Base-by-base conservation (phyloP, 73 alveolate species). In the Uronychia setigera region DNA sequence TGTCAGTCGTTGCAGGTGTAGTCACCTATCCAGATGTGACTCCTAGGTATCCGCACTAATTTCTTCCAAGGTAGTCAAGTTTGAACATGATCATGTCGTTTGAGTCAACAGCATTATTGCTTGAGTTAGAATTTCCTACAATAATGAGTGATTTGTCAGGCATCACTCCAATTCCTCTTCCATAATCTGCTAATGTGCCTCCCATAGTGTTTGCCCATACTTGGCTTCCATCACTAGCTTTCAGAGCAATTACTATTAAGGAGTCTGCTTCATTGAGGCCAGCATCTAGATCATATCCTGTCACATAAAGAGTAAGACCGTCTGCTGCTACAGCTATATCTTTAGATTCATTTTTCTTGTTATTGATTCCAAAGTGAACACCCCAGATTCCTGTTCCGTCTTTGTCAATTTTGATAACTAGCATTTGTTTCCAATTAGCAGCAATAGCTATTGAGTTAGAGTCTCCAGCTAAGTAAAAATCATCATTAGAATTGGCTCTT, bases 1-100 rank as follows among this genome's bases (percentile, higher is more conserved):
- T 34, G 67, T 46, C 67, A 80, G 59, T 57, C 27, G 58, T 35
- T 1, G 78, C 33, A 46, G 75, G 27, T n/a, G 79, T 33, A 13
- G 79, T n/a, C 1, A 80, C 57, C 0, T 77, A 9, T 1, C 33
- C 59, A 0, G 77, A n/a, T 0, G 58, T 58, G 19, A 29, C 86
- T 46, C 60, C 86, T 80, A 80, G 78, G n/a, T 28, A 25, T 5
- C 78, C 35, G 19, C 86, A 80, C 27, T 46, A 59, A 57, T 80
- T 80, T 34, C 79, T 28, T 46, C 86, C 86, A 35, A 33, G 46
- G 30, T 67, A 80, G 35, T 80, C 86, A 28, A 80, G 35, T 80
- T 57, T 60, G 28, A 80, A 28, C 28, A 80, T 57, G 58, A 80
- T n/a, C 29, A 80, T 80, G 31, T 80, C 86, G 9, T 32, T 35